Evolutionary conservation across 371 early-diverging fungal species (phyloP), one percentile per base, ranked within the genome.

Genomic region (Mucor ambiguus): DNA sequence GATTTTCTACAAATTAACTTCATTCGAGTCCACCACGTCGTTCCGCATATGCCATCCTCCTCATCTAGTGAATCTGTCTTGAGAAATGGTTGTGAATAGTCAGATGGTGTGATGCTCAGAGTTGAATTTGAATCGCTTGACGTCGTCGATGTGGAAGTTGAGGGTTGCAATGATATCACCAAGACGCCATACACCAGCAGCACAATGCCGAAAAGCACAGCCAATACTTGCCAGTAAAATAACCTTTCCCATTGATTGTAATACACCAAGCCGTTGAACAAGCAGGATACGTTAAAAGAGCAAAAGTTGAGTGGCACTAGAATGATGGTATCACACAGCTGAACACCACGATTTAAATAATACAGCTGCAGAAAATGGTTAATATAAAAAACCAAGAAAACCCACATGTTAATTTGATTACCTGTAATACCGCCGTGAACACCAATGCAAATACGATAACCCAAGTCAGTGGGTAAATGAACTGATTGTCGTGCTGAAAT

Each of bases 261-360:
- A 67, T 93, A 93, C 4, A 93, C 89, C 37, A 93, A 75, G 11
- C 93, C 92, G 63, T 91, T 93, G 58, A 92, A 83, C 46, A 93
- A 78, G 29, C 92, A 90, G 18, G 91, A 89, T 46, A 92, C 83
- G 56, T 91, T 91, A 74, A 90, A 90, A 46, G 92, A 88, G 61
- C 92, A 92, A 68, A 90, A 93, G 26, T 90, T 87, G 30, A 92
- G 78, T 18, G 94, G 94, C 4, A 93, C 87, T 26, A 92, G 76
- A 37, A 93, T 82, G 29, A 93, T 85, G 26, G 93, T 93, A 80
- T 91, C 92, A 70, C 92, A 92, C 22, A 92, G 66, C 41, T 86
- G 83, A 33, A 93, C 75, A 7, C 92, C 92, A 46, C 86, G 83
- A 76, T 93, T 92, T 33, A 93, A 78, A 67, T 91, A 93, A 76